phyloP scores from a whole-genome alignment of 208 protist species.

The Leishmania braziliensis region DNA sequence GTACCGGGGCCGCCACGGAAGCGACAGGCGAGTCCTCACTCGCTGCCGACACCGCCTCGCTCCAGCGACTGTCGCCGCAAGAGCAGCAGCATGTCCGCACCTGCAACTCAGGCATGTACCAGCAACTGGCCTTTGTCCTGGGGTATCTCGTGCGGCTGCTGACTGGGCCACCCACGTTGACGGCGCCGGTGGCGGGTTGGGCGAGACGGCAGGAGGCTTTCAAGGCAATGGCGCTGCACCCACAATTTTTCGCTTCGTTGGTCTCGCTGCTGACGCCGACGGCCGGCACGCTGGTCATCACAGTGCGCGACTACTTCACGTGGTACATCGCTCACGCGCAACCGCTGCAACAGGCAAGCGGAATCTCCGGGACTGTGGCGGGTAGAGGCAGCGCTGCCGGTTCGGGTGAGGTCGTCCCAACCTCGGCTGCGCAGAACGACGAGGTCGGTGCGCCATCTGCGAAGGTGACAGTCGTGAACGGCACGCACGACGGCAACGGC shows the following conservation, averaged over 20 bases:
- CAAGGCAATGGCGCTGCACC: constrained; percentile 41
- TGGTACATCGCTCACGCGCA: constrained; percentile 64
- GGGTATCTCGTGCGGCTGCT: constrained; percentile 60
- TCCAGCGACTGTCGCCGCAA: constrained; percentile 69
- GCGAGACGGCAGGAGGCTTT: constrained; percentile 36
- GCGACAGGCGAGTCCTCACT: constrained; percentile 9
- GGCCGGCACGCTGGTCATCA: constrained; percentile 62
- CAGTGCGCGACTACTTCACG: constrained; percentile 74
- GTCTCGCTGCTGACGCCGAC: constrained; percentile 63
- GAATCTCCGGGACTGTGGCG: too few relatives aligned
- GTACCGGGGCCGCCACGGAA: neutral
- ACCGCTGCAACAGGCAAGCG: neutral
- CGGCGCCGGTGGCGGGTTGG: constrained; percentile 4
- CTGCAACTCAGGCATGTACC: constrained; percentile 86
- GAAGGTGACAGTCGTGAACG: neutral
- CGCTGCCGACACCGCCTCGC: constrained; percentile 29
- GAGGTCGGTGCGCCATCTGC: neutral
- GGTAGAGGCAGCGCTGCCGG: neutral
- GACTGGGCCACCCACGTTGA: constrained; percentile 15
- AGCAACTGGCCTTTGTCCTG: constrained; percentile 78
- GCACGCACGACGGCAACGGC: neutral
- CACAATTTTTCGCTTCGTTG: constrained; percentile 68
- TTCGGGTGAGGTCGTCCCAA: too few relatives aligned
- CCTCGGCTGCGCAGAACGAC: neutral
- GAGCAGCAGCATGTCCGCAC: constrained; percentile 85